phyloP scores from a whole-genome alignment of 164 flowering plant genomes.

The Berberis vulgaris region DNA sequence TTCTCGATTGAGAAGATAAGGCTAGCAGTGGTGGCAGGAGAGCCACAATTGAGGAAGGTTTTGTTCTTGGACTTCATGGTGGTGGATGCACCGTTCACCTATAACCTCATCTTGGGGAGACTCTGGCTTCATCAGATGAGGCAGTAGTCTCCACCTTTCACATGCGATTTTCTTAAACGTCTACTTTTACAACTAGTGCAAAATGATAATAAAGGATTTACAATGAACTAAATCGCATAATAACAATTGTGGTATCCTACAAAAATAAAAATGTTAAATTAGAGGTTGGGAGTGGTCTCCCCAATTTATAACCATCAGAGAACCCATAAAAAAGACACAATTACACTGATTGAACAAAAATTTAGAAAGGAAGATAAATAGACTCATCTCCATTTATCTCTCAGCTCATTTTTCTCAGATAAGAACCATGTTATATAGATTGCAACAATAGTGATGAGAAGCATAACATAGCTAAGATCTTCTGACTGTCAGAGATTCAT shows the following conservation, averaged over 20 bases:
- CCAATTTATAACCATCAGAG: neutral
- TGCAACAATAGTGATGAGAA: conserved; percentile 76
- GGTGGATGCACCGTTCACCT: too few relatives aligned
- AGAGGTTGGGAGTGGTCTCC: conserved; percentile 10
- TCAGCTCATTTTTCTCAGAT: conserved; percentile 86
- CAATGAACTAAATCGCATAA: conserved; percentile 2
- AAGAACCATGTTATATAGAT: conserved; percentile 84
- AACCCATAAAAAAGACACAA: neutral
- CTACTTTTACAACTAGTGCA: conserved; percentile 1
- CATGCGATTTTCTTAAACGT: neutral
- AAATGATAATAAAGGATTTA: neutral
- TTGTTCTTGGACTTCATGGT: too few relatives aligned
- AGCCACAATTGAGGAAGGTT: too few relatives aligned
- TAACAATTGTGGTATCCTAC: neutral
- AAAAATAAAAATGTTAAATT: conserved; percentile 8
- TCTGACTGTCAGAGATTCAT: conserved; percentile 78
- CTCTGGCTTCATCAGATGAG: too few relatives aligned
- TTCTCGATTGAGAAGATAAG: too few relatives aligned
- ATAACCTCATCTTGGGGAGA: too few relatives aligned
- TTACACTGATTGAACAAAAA: conserved; percentile 6
- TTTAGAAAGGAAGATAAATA: conserved; percentile 2
- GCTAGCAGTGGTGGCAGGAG: too few relatives aligned
- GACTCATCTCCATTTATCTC: conserved; percentile 83
- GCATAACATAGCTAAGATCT: conserved; percentile 87
- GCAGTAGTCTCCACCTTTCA: too few relatives aligned